Evolutionary conservation across 192 early-diverging fungal species (phyloP).

Genomic region (Gigaspora rosea): DNA sequence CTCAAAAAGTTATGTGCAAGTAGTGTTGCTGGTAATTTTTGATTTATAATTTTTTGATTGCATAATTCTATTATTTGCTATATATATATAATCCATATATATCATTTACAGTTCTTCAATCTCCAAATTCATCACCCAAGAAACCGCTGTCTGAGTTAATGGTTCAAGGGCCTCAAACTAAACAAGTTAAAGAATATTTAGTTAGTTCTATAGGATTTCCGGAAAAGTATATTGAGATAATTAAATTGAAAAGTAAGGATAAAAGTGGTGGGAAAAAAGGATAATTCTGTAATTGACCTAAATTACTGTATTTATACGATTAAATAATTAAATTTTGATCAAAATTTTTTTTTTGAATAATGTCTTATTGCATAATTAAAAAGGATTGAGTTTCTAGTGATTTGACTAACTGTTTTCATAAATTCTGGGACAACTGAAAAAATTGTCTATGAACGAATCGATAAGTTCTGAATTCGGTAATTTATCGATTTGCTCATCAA

Average conservation of each 20-base stretch:
- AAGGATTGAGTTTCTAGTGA: too few relatives aligned
- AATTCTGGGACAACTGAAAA: too few relatives aligned
- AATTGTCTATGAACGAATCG: too few relatives aligned
- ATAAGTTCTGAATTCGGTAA: too few relatives aligned
- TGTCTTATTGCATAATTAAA: too few relatives aligned
- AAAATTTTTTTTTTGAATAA: too few relatives aligned
- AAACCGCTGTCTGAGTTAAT: slow-evolving; percentile 63
- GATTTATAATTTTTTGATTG: neutral
- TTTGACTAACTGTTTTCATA: too few relatives aligned
- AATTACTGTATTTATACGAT: too few relatives aligned
- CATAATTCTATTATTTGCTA: neutral
- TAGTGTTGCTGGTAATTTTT: slow-evolving; percentile 59
- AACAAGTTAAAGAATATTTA: slow-evolving; percentile 56
- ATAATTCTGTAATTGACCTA: neutral
- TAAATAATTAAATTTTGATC: too few relatives aligned
- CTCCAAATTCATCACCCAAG: slow-evolving; percentile 55
- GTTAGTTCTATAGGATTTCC: slow-evolving; percentile 50
- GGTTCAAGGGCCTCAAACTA: slow-evolving; percentile 77
- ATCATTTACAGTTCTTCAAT: slow-evolving; percentile 46
- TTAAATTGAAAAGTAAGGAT: neutral
- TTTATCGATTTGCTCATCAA: too few relatives aligned
- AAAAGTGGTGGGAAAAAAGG: neutral
- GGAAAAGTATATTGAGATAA: slow-evolving; percentile 49
- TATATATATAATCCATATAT: neutral
- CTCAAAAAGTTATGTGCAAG: slow-evolving; percentile 67